Conservation (phyloP, 164 flowering plant genomes). For the Vitis riparia region DNA sequence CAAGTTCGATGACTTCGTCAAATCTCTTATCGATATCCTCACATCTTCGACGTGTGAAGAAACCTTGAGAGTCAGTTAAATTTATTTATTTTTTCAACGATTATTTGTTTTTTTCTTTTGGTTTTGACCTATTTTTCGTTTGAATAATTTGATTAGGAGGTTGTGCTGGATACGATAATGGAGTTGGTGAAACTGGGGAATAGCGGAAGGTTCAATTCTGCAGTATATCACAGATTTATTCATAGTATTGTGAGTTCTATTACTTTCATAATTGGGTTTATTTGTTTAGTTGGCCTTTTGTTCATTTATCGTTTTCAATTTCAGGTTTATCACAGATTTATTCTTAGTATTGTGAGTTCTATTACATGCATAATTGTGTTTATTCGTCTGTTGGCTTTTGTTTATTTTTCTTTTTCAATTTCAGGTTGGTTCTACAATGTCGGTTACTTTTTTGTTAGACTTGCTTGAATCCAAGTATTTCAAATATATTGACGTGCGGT, state of each 20-base stretch:
- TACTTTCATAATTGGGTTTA: background rate
- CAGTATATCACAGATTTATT: slow-evolving; percentile 64
- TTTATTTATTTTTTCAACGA: background rate
- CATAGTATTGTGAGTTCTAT: slow-evolving; percentile 56
- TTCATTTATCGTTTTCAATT: background rate
- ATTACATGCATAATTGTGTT: background rate
- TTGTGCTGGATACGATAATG: slow-evolving; percentile 80
- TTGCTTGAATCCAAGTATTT: slow-evolving; percentile 68
- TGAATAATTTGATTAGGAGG: slow-evolving; percentile 42
- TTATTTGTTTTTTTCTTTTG: background rate
- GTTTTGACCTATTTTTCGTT: background rate
- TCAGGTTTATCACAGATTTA: background rate
- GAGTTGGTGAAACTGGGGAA: slow-evolving; percentile 81
- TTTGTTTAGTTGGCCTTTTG: background rate
- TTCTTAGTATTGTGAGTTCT: no score
- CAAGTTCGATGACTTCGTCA: slow-evolving; percentile 68
- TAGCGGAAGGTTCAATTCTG: slow-evolving; percentile 61
- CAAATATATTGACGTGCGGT: slow-evolving; percentile 86
- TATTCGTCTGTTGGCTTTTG: background rate
- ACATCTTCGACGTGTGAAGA: slow-evolving; percentile 48
- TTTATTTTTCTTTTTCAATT: slow-evolving; percentile 5
- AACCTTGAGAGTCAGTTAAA: slow-evolving; percentile 44
- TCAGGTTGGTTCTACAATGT: slow-evolving; percentile 60
- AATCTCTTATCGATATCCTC: slow-evolving; percentile 38
- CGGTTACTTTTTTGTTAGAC: slow-evolving; percentile 43